Evolutionary conservation across 2,329 filamentous ascomycete species (phyloP).

Genomic region (Aspergillus novofumigatus): DNA sequence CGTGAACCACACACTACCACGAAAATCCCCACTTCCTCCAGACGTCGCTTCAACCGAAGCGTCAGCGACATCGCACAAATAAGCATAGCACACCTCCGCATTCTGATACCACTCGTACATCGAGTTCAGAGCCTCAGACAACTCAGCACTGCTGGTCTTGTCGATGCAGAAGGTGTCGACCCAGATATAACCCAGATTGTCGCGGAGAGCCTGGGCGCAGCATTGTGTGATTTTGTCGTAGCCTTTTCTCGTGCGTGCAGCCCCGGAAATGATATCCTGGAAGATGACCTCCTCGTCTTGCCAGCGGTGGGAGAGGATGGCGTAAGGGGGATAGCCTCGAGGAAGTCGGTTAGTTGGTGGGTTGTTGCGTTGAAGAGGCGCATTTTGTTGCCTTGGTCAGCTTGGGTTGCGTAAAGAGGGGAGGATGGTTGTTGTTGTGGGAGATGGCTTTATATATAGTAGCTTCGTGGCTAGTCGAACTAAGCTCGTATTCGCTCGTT

Average conservation of each 20-base stretch:
- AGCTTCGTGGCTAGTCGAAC: too few species aligned
- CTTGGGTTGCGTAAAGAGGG: too few species aligned
- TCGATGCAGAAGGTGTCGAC: slow-evolving; percentile 23
- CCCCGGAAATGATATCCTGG: slow-evolving; percentile 8
- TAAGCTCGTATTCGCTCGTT: background rate
- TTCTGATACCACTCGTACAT: slow-evolving; percentile 19
- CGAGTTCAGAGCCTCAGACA: slow-evolving; percentile 18
- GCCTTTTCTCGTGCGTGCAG: background rate
- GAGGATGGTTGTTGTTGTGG: background rate
- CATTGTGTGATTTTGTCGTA: slow-evolving; percentile 5
- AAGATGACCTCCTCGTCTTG: slow-evolving; percentile 19
- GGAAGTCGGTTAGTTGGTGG: background rate
- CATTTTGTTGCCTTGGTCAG: background rate
- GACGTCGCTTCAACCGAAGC: too few species aligned
- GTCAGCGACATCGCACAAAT: slow-evolving; percentile 10
- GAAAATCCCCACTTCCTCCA: background rate
- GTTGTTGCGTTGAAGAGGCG: background rate
- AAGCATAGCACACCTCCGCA: slow-evolving; percentile 15
- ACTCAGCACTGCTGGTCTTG: slow-evolving; percentile 17
- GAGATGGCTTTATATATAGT: background rate
- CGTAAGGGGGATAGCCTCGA: slow-evolving; percentile 14
- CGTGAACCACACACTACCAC: slow-evolving; percentile 8
- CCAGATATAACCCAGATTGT: slow-evolving; percentile 12
- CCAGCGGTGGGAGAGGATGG: slow-evolving; percentile 25
- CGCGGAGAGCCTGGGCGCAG: slow-evolving; percentile 2